phyloP scores from a whole-genome alignment of 139 green algal genomes.

The Coelastrella sp. region DNA sequence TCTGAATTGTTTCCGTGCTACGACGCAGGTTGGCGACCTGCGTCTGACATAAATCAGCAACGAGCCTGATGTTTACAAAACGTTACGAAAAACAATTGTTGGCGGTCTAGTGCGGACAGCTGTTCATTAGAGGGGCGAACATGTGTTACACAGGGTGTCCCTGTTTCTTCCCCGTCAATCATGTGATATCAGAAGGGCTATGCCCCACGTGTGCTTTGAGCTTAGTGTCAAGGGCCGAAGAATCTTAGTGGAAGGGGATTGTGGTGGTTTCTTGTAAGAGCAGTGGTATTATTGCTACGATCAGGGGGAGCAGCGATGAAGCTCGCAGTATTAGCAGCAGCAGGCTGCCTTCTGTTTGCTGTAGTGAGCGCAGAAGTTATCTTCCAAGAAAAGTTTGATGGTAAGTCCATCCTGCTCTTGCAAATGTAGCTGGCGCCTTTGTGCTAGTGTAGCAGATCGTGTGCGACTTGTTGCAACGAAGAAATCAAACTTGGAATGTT shows the following conservation, averaged over 20 bases:
- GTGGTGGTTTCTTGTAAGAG: not conserved
- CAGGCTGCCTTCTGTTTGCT: not conserved
- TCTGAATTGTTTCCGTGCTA: no score
- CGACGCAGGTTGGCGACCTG: no score
- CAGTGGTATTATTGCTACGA: not conserved
- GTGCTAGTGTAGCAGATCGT: not conserved
- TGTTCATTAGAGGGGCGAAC: no score
- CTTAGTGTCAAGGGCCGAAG: not conserved
- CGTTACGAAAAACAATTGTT: no score
- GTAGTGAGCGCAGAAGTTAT: slow-evolving; percentile 66
- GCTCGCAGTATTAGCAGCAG: not conserved
- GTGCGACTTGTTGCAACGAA: no score
- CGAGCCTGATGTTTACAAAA: no score
- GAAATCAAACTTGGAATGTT: no score
- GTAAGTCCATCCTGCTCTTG: slow-evolving; percentile 46
- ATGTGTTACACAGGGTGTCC: slow-evolving; percentile 14
- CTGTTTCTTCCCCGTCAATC: not conserved
- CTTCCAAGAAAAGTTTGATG: slow-evolving; percentile 84
- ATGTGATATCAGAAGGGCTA: not conserved
- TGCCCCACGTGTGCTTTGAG: not conserved
- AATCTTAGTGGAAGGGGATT: not conserved
- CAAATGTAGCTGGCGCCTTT: not conserved
- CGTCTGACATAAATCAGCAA: no score
- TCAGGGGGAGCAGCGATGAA: not conserved
- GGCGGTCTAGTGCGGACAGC: no score